Conservation (phyloP, 2,329 filamentous ascomycete genomes). For the Colletotrichum chrysophilum region DNA sequence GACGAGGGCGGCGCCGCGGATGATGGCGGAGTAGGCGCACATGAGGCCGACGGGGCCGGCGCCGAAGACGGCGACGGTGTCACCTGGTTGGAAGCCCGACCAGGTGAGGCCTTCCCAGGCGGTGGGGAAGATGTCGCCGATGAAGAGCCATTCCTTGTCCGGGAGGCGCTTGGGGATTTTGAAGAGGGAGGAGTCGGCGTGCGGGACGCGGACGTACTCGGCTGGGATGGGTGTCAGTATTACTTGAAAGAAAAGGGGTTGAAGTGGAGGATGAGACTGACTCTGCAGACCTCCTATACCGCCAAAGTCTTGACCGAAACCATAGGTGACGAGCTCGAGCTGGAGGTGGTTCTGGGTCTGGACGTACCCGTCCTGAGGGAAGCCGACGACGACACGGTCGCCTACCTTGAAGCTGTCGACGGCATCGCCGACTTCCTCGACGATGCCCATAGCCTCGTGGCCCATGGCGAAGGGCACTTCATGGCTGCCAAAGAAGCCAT, state of each 20-base stretch:
- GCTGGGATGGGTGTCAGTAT: not conserved
- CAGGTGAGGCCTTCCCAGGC: constrained; percentile 63
- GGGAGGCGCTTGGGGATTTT: constrained; percentile 67
- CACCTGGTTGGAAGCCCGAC: constrained; percentile 63
- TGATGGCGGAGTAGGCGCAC: constrained; percentile 32
- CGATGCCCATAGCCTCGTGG: constrained; percentile 47
- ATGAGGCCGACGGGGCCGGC: constrained; percentile 69
- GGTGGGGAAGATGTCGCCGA: constrained; percentile 50
- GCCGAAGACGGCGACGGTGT: constrained; percentile 67
- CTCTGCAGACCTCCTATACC: constrained; percentile 7
- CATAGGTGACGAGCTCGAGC: not conserved
- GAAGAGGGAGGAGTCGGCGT: constrained; percentile 70
- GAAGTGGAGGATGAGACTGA: not conserved
- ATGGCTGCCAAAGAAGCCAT: constrained; percentile 25
- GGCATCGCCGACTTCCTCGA: constrained; percentile 37
- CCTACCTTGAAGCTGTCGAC: constrained; percentile 38
- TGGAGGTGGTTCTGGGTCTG: not conserved
- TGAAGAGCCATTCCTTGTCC: constrained; percentile 62
- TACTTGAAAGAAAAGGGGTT: not conserved
- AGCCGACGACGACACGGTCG: constrained; percentile 42
- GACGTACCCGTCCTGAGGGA: constrained; percentile 24
- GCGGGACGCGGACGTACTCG: constrained; percentile 67
- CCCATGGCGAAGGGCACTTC: constrained; percentile 31
- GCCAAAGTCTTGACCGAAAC: not conserved
- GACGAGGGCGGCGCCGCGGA: constrained; percentile 27